phyloP scores from a whole-genome alignment of 2,329 filamentous ascomycete species.

The Trichoderma hamatum region DNA sequence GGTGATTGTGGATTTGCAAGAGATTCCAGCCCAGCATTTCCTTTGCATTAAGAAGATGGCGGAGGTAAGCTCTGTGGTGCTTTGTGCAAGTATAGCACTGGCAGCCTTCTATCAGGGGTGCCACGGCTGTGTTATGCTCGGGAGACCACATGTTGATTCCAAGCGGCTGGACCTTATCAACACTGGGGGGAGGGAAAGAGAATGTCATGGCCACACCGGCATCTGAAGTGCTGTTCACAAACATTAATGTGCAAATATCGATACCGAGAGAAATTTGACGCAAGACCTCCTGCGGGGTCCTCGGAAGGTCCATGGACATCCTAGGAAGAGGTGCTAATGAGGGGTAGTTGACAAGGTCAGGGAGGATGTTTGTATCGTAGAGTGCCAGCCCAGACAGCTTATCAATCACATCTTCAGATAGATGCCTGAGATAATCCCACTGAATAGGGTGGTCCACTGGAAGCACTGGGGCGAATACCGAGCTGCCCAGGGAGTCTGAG shows the following conservation, averaged over 20 bases:
- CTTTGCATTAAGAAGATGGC: slow-evolving; percentile 84
- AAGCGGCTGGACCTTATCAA: slow-evolving; percentile 50
- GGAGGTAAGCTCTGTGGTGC: slow-evolving; percentile 85
- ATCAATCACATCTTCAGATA: slow-evolving; percentile 65
- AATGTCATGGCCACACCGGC: slow-evolving; percentile 84
- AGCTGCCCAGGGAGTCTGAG: slow-evolving; percentile 38
- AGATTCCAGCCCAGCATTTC: slow-evolving; percentile 98
- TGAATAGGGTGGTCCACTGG: slow-evolving; percentile 77
- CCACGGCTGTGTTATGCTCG: slow-evolving; percentile 62
- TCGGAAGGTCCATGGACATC: slow-evolving; percentile 70
- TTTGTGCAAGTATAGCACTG: slow-evolving; percentile 79
- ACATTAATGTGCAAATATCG: slow-evolving; percentile 78
- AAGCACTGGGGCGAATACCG: slow-evolving; percentile 68
- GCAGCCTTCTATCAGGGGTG: slow-evolving; percentile 66
- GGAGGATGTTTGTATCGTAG: slow-evolving; percentile 72
- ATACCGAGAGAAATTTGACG: slow-evolving; percentile 75
- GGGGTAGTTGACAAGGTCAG: slow-evolving; percentile 61
- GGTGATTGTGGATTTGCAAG: slow-evolving; percentile 89
- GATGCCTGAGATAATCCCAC: slow-evolving; percentile 74
- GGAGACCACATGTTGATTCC: slow-evolving; percentile 78
- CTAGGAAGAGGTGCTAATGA: slow-evolving; percentile 67
- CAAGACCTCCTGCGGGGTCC: slow-evolving; percentile 75
- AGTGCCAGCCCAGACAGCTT: slow-evolving; percentile 71
- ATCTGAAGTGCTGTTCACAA: slow-evolving; percentile 75
- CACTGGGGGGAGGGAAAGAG: slow-evolving; percentile 60